Evolutionary conservation across 2,329 filamentous ascomycete genomes (phyloP), one percentile per base, ranked within the genome.

Genomic region (Botryotinia convoluta): DNA sequence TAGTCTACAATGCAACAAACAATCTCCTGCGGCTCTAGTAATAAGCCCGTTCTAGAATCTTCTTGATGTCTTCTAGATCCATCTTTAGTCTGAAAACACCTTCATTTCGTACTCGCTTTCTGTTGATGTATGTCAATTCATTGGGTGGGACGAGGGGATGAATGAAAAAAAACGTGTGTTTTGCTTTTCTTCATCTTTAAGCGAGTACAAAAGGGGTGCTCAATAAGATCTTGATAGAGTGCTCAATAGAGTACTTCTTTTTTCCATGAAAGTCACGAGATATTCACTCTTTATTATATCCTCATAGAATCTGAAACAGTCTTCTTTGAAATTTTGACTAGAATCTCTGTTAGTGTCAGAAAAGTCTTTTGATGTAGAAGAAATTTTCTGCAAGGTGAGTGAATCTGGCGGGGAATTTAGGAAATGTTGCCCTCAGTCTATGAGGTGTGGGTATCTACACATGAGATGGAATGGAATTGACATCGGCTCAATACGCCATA

Each of bases 171-270:
- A 44, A 22, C 3, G 8, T 32, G 39, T 22, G 16, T 22, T 45
- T 26, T 45, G 26, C 29, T 70, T 37, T 45, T 69, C 7, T 44
- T 45, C n/a, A 20, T 14, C 12, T n/a, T 44, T 62, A 62, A 67
- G 70, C 61, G 61, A 67, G 60, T 37, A 16, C 37, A 26, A 72
- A 71, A 72, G 45, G 61, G 48, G 70, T 51, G 26, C 7, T 67
- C 70, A 72, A 72, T 72, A 67, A 51, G 48, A 42, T 54, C 70
- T 44, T 35, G 59, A 72, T 67, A 22, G 12, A 37, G 70, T 67
- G 3, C 70, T 72, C 61, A 72, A 72, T 72, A 67, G 70, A 51
- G 7, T 32, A 32, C 22, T 59, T n/a, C n/a, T 59, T 45, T 59
- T 71, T 48, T 67, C n/a, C 45, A 20, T 44, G 26, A 39, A 12